Percentiles rank a stretch among this genome's conserved stretches.
Conservation (phyloP, 2,329 filamentous ascomycete genomes). For the Ambrosiella beaveri region DNA sequence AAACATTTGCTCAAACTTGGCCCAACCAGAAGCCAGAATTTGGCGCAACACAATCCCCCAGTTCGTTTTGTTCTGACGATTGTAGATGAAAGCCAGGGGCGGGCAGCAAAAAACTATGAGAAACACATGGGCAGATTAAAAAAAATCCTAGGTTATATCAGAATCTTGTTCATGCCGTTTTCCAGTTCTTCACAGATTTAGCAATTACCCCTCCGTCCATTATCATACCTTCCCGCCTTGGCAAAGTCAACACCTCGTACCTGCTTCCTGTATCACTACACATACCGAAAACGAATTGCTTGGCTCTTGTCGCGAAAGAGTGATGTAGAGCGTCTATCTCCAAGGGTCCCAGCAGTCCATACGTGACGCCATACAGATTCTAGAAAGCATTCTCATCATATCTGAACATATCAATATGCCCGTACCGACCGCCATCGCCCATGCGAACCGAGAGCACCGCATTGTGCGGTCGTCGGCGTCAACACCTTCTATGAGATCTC, state of each 20-base stretch:
- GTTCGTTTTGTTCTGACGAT: neutral
- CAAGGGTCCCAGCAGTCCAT: constrained; percentile 17
- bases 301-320: constrained; percentile 3
- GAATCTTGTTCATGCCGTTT: neutral
- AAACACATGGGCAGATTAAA: neutral
- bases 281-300: neutral
- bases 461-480: constrained; percentile 50
- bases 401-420: constrained; percentile 23
- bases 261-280: neutral
- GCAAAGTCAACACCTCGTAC: neutral
- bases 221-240: neutral
- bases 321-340: constrained; percentile 25
- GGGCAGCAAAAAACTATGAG: neutral
- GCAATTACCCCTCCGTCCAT: neutral
- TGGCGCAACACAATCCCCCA: neutral
- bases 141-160: neutral
- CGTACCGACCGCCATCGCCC: constrained; percentile 24
- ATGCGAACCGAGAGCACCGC: constrained; percentile 25
- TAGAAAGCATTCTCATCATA: constrained; percentile 20
- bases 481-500: constrained; percentile 59
- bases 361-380: constrained; percentile 16
- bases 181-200: neutral
- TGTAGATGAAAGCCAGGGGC: neutral
- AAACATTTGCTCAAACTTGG: constrained; percentile 2
- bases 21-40: neutral